Evolutionary conservation across 2,329 filamentous ascomycete genomes (phyloP).

Genomic region (Venturia effusa): DNA sequence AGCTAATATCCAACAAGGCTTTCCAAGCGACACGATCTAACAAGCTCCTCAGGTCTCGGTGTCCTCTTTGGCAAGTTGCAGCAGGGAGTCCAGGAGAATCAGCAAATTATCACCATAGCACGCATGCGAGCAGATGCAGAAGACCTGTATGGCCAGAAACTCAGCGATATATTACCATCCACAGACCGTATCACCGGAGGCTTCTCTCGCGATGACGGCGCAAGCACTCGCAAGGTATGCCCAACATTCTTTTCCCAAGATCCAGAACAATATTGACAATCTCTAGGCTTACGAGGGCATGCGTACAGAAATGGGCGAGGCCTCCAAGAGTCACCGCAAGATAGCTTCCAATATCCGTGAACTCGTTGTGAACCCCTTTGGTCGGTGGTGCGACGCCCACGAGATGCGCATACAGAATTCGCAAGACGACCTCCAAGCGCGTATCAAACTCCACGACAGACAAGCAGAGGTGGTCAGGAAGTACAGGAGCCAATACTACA

Average conservation of each 20-base stretch:
- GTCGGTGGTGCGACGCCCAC: slow-evolving; percentile 93
- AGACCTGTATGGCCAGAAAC: slow-evolving; percentile 70
- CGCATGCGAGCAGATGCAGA: slow-evolving; percentile 93
- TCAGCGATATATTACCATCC: slow-evolving; percentile 70
- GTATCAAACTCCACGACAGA: slow-evolving; percentile 86
- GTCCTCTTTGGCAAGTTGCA: slow-evolving; percentile 95
- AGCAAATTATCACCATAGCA: slow-evolving; percentile 83
- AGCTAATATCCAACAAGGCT: slow-evolving; percentile 13
- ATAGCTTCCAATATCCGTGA: slow-evolving; percentile 95
- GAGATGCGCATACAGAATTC: slow-evolving; percentile 84
- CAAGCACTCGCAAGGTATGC: slow-evolving; percentile 82
- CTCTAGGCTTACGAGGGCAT: slow-evolving; percentile 84
- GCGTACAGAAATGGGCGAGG: slow-evolving; percentile 83
- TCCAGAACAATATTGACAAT: not conserved
- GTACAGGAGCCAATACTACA: slow-evolving; percentile 92
- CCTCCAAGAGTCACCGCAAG: slow-evolving; percentile 80
- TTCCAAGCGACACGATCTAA: slow-evolving; percentile 9
- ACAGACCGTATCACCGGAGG: slow-evolving; percentile 75
- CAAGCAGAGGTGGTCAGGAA: slow-evolving; percentile 88
- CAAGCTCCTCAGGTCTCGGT: slow-evolving; percentile 50
- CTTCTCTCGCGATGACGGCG: slow-evolving; percentile 86
- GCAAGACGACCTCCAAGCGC: slow-evolving; percentile 82
- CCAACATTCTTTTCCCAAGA: not conserved
- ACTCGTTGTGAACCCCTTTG: slow-evolving; percentile 86
- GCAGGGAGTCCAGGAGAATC: slow-evolving; percentile 90